A percentile compares a stretch with the other conserved stretches of the same genome.
These are phyloP conservation scores for Goffeauzyma gilvescens DNA, from an alignment of 768 basidiomycete species.

Conservation along the genomic window DNA sequence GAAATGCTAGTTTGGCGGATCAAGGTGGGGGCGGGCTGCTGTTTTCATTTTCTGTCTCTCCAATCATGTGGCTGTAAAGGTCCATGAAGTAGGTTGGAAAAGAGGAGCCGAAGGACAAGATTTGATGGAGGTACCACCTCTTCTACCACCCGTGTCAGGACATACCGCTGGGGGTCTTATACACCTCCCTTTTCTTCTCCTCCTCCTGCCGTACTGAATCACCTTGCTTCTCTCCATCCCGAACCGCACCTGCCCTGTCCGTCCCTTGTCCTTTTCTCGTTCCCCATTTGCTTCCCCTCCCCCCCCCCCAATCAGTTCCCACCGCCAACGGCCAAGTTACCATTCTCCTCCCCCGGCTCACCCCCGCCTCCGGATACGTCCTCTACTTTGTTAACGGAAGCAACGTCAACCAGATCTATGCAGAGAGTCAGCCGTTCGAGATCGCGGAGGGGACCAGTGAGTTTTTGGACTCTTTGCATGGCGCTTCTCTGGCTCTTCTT, in stretches of 20 bases:
- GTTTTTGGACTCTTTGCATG: background rate
- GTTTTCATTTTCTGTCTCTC: too few relatives aligned
- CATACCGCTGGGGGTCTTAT: too few relatives aligned
- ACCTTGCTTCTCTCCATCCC: too few relatives aligned
- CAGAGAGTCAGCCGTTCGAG: constrained; percentile 42
- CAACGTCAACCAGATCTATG: constrained; percentile 40
- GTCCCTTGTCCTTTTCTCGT: too few relatives aligned
- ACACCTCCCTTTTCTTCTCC: background rate
- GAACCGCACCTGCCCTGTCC: too few relatives aligned
- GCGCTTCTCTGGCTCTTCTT: constrained; percentile 1
- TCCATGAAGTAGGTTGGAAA: too few relatives aligned
- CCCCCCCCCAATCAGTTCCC: background rate
- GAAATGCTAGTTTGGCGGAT: constrained; percentile 5
- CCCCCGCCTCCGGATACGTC: constrained; percentile 18
- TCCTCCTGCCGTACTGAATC: background rate
- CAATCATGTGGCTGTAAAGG: too few relatives aligned
- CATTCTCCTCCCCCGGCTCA: constrained; percentile 3
- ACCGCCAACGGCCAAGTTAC: constrained; percentile 3
- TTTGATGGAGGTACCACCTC: too few relatives aligned
- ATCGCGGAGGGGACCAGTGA: constrained; percentile 27
- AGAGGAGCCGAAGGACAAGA: too few relatives aligned
- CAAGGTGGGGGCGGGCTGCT: constrained; percentile 3
- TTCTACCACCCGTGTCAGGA: too few relatives aligned
- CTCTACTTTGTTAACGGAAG: constrained; percentile 33
- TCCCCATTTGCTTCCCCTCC: too few relatives aligned